These are phyloP conservation scores for Plasmodium chabaudi DNA, from an alignment of 169 alveolate species.

Conservation along the genomic window DNA sequence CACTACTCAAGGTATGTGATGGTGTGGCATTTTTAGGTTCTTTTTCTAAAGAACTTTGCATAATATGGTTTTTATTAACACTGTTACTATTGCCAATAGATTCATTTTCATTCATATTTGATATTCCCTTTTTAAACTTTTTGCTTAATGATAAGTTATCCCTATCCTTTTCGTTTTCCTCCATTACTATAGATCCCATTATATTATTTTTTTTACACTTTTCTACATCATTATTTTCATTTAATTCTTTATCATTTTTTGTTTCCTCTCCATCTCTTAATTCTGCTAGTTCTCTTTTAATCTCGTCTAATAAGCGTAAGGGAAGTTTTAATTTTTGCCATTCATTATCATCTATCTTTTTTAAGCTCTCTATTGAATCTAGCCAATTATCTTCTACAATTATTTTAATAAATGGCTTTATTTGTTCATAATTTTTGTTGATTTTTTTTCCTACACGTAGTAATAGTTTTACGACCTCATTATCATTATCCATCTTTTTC, in stretches of 20 bases:
- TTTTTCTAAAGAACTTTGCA: background rate
- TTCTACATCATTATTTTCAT: background rate
- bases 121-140: slow-evolving; percentile 19
- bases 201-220: slow-evolving; percentile 5
- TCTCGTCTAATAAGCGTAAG: slow-evolving; percentile 39
- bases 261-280: slow-evolving; percentile 5
- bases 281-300: slow-evolving; percentile 34
- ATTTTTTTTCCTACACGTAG: slow-evolving; percentile 53
- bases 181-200: background rate
- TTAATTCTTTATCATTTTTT: slow-evolving; percentile 5
- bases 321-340: slow-evolving; percentile 55
- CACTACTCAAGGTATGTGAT: background rate
- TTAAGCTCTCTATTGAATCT: slow-evolving; percentile 56
- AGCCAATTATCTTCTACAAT: slow-evolving; percentile 66
- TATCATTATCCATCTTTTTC: slow-evolving; percentile 45
- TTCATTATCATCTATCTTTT: slow-evolving; percentile 45
- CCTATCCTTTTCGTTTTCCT: slow-evolving; percentile 8
- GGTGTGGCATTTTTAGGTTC: background rate
- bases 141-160: slow-evolving; percentile 8
- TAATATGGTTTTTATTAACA: background rate
- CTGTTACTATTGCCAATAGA: background rate
- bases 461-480: slow-evolving; percentile 37
- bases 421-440: slow-evolving; percentile 33
- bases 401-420: slow-evolving; percentile 52
- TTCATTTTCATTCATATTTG: background rate